Conservation (phyloP, 768 basidiomycete species). For the Trametes coccinea region DNA sequence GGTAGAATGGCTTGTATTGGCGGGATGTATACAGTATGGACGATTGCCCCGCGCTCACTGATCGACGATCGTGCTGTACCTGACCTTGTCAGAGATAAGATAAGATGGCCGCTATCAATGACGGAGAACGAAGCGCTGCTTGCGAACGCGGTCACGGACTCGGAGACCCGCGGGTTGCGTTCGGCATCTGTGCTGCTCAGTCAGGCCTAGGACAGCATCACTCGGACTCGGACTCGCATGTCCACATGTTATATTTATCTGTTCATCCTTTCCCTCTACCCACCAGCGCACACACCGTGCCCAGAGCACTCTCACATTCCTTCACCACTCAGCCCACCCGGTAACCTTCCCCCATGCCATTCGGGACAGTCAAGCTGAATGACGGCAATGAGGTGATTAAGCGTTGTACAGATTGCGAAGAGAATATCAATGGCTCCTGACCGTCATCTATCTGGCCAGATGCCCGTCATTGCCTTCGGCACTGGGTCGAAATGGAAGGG, state of each 20-base stretch:
- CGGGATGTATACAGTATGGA: too few relatives aligned
- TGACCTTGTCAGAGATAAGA: not conserved
- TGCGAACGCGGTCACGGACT: not conserved
- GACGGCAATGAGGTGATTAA: slow-evolving; percentile 37
- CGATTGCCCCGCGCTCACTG: not conserved
- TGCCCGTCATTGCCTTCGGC: slow-evolving; percentile 65
- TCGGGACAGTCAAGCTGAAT: slow-evolving; percentile 36
- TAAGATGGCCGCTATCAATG: slow-evolving; percentile 6
- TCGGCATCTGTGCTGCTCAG: not conserved
- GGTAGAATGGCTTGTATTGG: too few relatives aligned
- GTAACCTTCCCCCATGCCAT: slow-evolving; percentile 31
- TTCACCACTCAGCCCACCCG: too few relatives aligned
- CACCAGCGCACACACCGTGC: not conserved
- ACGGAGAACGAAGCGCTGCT: not conserved
- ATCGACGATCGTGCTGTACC: not conserved
- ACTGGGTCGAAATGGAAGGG: slow-evolving; percentile 48
- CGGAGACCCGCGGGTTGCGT: not conserved
- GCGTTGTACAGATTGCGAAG: too few relatives aligned
- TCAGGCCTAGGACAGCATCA: not conserved
- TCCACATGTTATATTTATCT: not conserved
- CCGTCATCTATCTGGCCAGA: slow-evolving; percentile 34
- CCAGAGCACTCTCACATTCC: not conserved
- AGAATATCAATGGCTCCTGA: not conserved
- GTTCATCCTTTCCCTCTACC: not conserved
- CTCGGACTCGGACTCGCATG: not conserved